Conservation (phyloP, 2,329 filamentous ascomycete genomes). For the Aspergillus puulaauensis region DNA sequence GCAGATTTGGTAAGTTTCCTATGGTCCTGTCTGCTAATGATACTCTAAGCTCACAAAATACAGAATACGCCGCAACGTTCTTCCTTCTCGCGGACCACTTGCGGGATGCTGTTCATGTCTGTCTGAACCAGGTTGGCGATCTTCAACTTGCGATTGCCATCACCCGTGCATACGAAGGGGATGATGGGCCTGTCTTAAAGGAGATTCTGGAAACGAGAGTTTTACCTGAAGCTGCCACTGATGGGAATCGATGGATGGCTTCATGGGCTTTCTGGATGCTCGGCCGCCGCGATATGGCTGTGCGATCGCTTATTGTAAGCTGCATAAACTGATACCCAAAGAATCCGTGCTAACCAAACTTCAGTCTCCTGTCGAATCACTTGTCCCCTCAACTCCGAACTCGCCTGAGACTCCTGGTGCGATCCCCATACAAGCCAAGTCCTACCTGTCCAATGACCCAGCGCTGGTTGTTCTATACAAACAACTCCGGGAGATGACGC, state of each 20-base stretch:
- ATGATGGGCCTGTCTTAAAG: conserved; percentile 70
- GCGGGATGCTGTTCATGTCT: conserved; percentile 81
- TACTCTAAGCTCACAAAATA: conserved; percentile 4
- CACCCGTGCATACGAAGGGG: conserved; percentile 82
- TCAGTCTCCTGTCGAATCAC: conserved; percentile 73
- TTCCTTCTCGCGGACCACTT: conserved; percentile 87
- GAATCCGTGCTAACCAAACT: background rate
- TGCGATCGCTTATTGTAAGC: conserved; percentile 75
- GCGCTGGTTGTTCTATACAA: conserved; percentile 84
- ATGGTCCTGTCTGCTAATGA: background rate
- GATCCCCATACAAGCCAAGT: conserved; percentile 63
- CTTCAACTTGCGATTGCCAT: conserved; percentile 87
- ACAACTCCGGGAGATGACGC: conserved; percentile 75
- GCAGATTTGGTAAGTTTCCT: conserved; percentile 68
- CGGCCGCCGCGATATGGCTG: conserved; percentile 75
- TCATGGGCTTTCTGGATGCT: conserved; percentile 97
- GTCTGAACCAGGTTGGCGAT: conserved; percentile 83
- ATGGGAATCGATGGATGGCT: conserved; percentile 89
- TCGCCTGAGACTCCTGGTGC: conserved; percentile 64
- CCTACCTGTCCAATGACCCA: conserved; percentile 87
- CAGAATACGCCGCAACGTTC: conserved; percentile 92
- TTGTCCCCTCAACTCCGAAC: conserved; percentile 51
- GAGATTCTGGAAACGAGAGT: conserved; percentile 78
- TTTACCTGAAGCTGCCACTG: conserved; percentile 70
- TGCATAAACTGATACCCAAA: background rate